phyloP scores from a whole-genome alignment of 495 filamentous ascomycete genomes.

The Echria macrotheca region DNA sequence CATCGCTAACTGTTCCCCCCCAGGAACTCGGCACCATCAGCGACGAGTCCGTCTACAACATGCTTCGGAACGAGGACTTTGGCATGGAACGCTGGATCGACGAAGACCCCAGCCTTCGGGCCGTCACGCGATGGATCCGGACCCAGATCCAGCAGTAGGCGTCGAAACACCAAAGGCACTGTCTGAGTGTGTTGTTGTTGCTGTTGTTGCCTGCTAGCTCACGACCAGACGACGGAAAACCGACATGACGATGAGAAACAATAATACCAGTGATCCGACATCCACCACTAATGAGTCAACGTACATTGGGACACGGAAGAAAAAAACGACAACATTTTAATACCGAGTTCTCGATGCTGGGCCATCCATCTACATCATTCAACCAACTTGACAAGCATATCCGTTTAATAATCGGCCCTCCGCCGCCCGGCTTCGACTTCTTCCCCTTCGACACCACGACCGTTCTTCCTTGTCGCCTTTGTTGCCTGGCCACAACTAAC shows the following conservation, averaged over 20 bases:
- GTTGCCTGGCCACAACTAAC: too few species aligned
- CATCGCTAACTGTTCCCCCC: too few species aligned
- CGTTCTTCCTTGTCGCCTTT: too few species aligned
- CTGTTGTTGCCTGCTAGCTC: too few species aligned
- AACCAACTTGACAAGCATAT: background rate
- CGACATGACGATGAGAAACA: constrained; percentile 1
- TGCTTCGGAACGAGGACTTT: constrained; percentile 58
- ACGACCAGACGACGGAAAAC: too few species aligned
- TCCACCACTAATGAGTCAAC: background rate
- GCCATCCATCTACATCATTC: background rate
- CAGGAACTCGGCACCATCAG: constrained; percentile 66
- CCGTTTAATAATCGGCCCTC: too few species aligned
- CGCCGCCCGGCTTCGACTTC: background rate
- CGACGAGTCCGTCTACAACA: constrained; percentile 59
- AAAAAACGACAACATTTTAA: background rate
- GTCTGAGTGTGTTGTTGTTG: constrained; percentile 40
- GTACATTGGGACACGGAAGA: background rate
- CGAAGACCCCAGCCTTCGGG: constrained; percentile 59
- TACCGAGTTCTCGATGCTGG: constrained; percentile 3
- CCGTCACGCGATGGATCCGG: constrained; percentile 48
- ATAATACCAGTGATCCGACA: background rate
- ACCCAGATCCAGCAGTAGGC: too few species aligned
- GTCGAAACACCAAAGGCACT: too few species aligned
- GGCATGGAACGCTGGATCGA: constrained; percentile 66
- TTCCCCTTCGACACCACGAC: background rate